Percentiles rank a stretch among this genome's conserved stretches.
Evolutionary conservation across 352 stramenopile genomes (phyloP).

Genomic region (Phytopythium helicoides): DNA sequence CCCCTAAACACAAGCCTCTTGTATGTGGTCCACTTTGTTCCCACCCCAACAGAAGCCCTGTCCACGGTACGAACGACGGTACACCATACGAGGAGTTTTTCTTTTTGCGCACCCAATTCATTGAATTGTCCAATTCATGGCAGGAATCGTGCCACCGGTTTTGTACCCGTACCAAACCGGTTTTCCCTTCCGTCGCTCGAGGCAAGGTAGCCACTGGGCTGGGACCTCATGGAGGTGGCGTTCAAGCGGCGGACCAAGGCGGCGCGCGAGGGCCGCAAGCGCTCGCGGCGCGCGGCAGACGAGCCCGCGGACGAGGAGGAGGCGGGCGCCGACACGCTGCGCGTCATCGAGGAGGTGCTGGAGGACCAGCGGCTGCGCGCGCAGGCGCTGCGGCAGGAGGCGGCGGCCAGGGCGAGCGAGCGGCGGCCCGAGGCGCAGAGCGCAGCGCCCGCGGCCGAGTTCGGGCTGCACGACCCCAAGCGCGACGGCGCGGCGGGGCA

Average conservation of each 20-base stretch:
- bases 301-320: conserved; percentile 17
- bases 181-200: no score
- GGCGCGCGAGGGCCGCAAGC: conserved; percentile 27
- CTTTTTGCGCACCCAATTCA: no score
- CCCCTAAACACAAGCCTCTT: no score
- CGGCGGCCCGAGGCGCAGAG: conserved; percentile 1
- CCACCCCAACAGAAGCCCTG: no score
- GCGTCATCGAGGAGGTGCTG: conserved; percentile 60
- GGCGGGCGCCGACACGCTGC: conserved; percentile 33
- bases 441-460: conserved; percentile 21
- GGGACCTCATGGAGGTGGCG: conserved; percentile 15
- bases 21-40: no score
- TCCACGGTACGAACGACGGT: no score
- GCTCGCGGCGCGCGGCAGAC: conserved; percentile 17
- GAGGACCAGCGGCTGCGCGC: conserved; percentile 68
- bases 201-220: no score
- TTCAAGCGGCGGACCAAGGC: conserved; percentile 69
- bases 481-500: conserved; percentile 61
- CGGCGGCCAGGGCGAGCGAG: conserved; percentile 13
- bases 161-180: no score
- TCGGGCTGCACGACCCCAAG: conserved; percentile 74
- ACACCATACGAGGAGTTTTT: no score
- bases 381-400: conserved; percentile 36
- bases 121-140: no score
- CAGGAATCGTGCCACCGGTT: no score